Evolutionary conservation across 2,329 filamentous ascomycete species (phyloP).

Genomic region (Hypoxylon sp.): DNA sequence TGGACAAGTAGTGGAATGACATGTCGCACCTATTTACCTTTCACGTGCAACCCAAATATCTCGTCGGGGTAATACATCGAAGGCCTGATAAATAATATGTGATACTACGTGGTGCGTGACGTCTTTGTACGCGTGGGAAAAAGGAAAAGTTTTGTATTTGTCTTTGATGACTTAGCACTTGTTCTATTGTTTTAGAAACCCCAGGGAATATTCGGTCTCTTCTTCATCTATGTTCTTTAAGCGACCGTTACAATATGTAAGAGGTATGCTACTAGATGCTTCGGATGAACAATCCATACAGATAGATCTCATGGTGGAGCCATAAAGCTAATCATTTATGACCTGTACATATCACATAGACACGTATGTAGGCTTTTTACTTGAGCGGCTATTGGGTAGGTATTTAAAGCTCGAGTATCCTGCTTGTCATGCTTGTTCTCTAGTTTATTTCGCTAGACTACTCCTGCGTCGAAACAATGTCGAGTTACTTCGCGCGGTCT

Average conservation of each 20-base stretch:
- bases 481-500: background rate
- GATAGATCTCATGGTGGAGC: background rate
- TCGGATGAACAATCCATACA: background rate
- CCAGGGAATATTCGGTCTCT: background rate
- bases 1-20: too few species aligned
- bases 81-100: too few species aligned
- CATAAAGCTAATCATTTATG: background rate
- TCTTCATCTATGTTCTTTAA: background rate
- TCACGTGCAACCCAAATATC: too few species aligned
- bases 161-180: background rate
- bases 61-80: too few species aligned
- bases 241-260: background rate
- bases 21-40: too few species aligned
- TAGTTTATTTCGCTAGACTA: background rate
- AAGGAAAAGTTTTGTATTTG: background rate
- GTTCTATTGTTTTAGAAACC: background rate
- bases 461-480: background rate
- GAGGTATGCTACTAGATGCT: background rate
- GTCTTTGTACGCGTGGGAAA: background rate
- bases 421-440: background rate
- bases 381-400: background rate
- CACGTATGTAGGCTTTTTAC: background rate
- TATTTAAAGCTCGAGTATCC: slow-evolving; percentile 1
- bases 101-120: background rate
- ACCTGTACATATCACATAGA: background rate